Evolutionary conservation across 2,329 filamentous ascomycete genomes (phyloP), one percentile per base, ranked within the genome.

Genomic region (Zasmidium citrigriseum): DNA sequence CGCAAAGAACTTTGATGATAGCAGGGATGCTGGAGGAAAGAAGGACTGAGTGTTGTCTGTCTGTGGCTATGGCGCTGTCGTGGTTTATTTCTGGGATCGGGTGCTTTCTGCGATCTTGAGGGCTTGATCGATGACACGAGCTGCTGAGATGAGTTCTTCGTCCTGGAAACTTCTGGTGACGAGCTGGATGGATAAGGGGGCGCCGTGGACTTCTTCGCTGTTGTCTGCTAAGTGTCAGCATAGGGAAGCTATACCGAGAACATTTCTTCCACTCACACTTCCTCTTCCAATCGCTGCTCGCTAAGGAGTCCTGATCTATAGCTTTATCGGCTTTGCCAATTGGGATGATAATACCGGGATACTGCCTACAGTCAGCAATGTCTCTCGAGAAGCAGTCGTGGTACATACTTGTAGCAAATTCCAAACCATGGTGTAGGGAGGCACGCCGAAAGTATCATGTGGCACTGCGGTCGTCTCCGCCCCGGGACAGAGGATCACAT

Each of bases 391-490:
- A 44, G 18, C 10, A 10, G 25, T 18, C 10, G 11, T 25, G 3
- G 16, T 25, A 45, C 23, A 58, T 38, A 51, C 48, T 21, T 52
- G 47, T n/a, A 51, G 18, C 46, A 62, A 38, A 25, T 85, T 86
- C 67, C 77, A 77, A 25, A 84, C 59, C 18, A 78, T 66, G 0
- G 83, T 84, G 53, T 82, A 83, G 0, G 75, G 68, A 1, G 77
- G 72, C 0, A 74, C 24, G 0, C 79, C 77, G 67, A 79, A 85
- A 0, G 72, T 76, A 66, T 86, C 83, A 65, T 85, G 80, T 18
- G 71, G 72, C 0, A 81, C 77, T 0, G 83, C 82, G 0, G 81
- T 83, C 12, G 72, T 77, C 62, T 82, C 79, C 4, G 81, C 78
- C 2, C 76, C 75, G 2, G 80, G 76, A 53, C 75, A 76, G n/a